Conservation (phyloP, 352 stramenopile species). For the Phytophthora multivora region DNA sequence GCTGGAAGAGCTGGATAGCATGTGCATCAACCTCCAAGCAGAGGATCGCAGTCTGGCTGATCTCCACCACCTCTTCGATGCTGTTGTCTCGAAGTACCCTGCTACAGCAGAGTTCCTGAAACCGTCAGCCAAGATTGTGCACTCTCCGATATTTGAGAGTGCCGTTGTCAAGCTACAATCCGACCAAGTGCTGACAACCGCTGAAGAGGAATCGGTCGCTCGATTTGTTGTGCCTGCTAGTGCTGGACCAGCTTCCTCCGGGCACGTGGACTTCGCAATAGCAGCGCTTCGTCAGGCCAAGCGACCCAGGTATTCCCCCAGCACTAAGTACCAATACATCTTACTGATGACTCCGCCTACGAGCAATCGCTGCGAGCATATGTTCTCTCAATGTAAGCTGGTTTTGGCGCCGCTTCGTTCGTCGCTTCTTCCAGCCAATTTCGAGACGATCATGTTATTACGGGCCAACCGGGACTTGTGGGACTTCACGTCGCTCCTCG, state of each 20-base stretch:
- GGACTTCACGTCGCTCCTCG: constrained; percentile 5
- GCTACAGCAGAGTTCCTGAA: not conserved
- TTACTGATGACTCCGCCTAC: constrained; percentile 2
- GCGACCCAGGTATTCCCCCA: not conserved
- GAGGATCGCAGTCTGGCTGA: not conserved
- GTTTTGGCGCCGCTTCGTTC: constrained; percentile 6
- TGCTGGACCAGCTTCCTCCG: not conserved
- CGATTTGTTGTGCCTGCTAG: not conserved
- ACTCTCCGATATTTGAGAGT: not conserved
- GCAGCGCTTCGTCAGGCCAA: not conserved
- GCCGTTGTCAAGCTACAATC: not conserved
- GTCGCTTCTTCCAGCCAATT: constrained; percentile 10
- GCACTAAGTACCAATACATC: not conserved
- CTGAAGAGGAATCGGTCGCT: not conserved
- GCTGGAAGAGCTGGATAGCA: not conserved
- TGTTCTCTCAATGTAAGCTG: constrained; percentile 27
- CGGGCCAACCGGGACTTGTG: constrained; percentile 17
- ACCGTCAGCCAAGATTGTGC: not conserved
- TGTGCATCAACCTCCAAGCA: not conserved
- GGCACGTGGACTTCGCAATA: not conserved
- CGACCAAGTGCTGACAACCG: not conserved
- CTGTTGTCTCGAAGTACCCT: not conserved
- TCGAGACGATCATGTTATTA: constrained; percentile 27
- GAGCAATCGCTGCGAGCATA: constrained; percentile 15
- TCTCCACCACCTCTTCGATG: not conserved